These are phyloP conservation scores for Lepidopterella palustris DNA, from an alignment of 495 filamentous ascomycete species.

Conservation along the genomic window DNA sequence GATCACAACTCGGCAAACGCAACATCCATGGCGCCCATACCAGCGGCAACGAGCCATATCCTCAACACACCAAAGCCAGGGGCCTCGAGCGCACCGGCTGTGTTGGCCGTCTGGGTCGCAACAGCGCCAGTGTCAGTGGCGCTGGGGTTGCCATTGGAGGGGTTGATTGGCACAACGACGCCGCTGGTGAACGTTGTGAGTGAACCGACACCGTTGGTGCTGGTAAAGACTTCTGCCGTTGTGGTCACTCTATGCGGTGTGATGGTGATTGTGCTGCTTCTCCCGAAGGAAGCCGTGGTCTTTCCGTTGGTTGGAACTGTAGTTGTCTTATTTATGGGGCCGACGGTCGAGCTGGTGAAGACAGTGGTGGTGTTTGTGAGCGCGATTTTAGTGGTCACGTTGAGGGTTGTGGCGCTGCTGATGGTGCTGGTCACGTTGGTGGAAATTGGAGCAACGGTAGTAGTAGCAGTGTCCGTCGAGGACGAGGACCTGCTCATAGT, in stretches of 20 bases:
- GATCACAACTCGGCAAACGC: constrained; percentile 18
- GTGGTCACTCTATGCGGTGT: too few species aligned
- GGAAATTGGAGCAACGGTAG: too few species aligned
- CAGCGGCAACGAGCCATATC: not conserved
- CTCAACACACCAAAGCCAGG: not conserved
- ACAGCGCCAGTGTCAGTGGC: not conserved
- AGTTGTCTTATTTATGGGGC: not conserved
- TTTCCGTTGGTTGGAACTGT: not conserved
- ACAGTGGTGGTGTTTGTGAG: not conserved
- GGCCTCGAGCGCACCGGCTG: not conserved
- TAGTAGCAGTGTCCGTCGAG: not conserved
- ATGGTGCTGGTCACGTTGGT: not conserved
- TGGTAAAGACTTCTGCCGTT: not conserved
- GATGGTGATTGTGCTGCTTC: not conserved
- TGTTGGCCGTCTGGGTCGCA: not conserved
- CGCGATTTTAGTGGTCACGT: not conserved
- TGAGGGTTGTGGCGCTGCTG: not conserved
- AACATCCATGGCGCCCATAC: constrained; percentile 10
- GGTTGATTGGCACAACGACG: not conserved
- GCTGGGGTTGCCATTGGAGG: not conserved
- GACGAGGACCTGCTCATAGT: not conserved
- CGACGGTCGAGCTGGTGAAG: not conserved
- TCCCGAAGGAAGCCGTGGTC: not conserved
- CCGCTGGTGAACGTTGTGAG: not conserved
- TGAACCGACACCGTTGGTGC: not conserved